A percentile compares a stretch with the other conserved stretches of the same genome.
These are phyloP conservation scores for Coemansia sp. DNA, from an alignment of 192 early-diverging fungal species.

Conservation along the genomic window DNA sequence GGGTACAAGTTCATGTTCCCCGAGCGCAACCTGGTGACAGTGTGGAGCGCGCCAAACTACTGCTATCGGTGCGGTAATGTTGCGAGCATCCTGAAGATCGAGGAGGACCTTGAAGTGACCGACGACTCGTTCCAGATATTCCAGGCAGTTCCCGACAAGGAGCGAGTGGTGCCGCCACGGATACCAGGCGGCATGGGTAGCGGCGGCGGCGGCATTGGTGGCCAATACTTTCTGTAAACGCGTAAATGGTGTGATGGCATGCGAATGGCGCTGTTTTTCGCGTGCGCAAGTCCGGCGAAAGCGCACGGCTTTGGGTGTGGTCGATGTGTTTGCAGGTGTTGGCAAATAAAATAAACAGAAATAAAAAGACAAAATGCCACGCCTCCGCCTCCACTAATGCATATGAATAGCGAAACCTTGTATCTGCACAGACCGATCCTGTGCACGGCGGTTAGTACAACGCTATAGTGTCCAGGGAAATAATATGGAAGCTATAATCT, in stretches of 20 bases:
- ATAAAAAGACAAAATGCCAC: too few species aligned
- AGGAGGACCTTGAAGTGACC: constrained; percentile 75
- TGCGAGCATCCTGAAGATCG: constrained; percentile 75
- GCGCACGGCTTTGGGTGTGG: too few species aligned
- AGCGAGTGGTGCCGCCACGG: constrained; percentile 61
- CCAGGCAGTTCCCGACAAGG: constrained; percentile 92
- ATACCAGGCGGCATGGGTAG: constrained; percentile 53
- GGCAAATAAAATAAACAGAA: too few species aligned
- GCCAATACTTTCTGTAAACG: constrained; percentile 51
- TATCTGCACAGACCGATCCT: too few species aligned
- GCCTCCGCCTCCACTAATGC: too few species aligned
- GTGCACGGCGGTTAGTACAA: too few species aligned
- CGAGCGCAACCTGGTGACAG: constrained; percentile 92
- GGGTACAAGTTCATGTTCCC: constrained; percentile 76
- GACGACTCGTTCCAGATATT: constrained; percentile 95
- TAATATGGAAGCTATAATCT: too few species aligned
- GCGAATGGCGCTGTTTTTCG: background rate
- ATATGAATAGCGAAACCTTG: too few species aligned
- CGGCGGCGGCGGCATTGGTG: constrained; percentile 21
- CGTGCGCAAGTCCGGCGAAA: too few species aligned
- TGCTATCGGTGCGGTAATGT: constrained; percentile 98
- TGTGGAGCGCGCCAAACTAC: constrained; percentile 97
- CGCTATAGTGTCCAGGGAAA: too few species aligned
- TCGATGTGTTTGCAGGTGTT: too few species aligned
- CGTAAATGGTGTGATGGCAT: background rate